phyloP scores from a whole-genome alignment of 2,329 filamentous ascomycete species.

The Aspergillus sp. region DNA sequence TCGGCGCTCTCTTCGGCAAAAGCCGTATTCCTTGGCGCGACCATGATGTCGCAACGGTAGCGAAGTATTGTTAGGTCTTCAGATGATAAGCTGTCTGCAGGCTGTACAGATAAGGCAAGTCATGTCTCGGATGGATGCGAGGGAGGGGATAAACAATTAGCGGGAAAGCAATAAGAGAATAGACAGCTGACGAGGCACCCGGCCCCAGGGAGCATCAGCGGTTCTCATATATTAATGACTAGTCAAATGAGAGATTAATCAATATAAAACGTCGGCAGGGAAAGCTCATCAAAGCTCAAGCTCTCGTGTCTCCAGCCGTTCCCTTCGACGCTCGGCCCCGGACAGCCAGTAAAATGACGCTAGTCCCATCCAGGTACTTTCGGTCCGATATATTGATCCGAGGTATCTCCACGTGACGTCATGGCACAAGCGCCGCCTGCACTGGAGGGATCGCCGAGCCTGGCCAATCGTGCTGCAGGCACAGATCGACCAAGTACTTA shows the following conservation, averaged over 20 bases:
- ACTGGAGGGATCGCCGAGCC: neutral
- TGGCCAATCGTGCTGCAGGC: neutral
- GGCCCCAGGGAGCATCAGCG: constrained; percentile 19
- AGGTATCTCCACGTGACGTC: constrained; percentile 27
- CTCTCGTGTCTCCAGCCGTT: neutral
- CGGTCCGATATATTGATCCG: constrained; percentile 22
- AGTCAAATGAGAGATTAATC: neutral
- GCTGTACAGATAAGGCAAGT: constrained; percentile 10
- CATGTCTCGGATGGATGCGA: constrained; percentile 9
- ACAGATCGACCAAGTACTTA: constrained; percentile 1
- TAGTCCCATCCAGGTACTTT: constrained; percentile 19
- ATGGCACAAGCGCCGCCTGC: constrained; percentile 10
- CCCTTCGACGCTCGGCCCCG: neutral
- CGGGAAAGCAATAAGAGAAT: neutral
- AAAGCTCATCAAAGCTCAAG: neutral
- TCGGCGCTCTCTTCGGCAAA: constrained; percentile 67
- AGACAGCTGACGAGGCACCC: constrained; percentile 21
- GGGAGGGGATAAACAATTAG: neutral
- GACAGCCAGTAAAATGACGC: constrained; percentile 13
- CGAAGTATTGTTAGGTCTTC: constrained; percentile 11
- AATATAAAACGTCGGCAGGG: neutral
- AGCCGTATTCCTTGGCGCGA: constrained; percentile 55
- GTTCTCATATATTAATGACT: constrained; percentile 1
- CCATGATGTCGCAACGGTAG: constrained; percentile 41
- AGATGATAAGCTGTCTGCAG: neutral